phyloP scores from a whole-genome alignment of 2,329 filamentous ascomycete genomes.

The Trichoderma asperellum region DNA sequence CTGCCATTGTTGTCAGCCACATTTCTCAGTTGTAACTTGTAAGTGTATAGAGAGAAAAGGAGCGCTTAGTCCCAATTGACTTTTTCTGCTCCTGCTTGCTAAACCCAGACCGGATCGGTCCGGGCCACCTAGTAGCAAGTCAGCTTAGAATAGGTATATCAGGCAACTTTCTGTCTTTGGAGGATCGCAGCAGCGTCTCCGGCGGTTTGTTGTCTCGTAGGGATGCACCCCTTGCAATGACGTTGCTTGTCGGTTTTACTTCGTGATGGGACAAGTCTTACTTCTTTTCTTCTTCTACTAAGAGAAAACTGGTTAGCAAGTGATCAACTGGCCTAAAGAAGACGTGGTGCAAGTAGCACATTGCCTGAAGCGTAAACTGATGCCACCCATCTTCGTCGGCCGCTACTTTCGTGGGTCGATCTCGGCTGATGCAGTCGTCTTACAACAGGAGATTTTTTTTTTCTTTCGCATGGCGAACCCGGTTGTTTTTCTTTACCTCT shows the following conservation, averaged over 20 bases:
- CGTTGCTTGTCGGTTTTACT: background rate
- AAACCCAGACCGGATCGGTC: background rate
- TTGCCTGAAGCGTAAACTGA: background rate
- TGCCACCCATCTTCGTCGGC: background rate
- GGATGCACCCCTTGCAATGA: background rate
- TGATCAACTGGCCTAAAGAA: background rate
- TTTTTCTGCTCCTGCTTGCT: background rate
- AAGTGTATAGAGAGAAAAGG: background rate
- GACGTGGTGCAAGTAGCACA: background rate
- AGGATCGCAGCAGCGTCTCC: background rate
- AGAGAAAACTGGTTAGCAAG: background rate
- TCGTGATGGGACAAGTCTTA: background rate
- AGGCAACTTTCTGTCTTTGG: background rate
- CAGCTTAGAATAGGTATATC: background rate
- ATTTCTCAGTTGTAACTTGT: background rate
- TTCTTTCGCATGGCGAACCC: background rate
- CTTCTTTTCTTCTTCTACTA: background rate
- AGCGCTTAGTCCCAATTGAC: background rate
- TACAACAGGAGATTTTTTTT: background rate
- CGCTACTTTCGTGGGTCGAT: background rate
- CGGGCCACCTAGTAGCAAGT: background rate
- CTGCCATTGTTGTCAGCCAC: background rate
- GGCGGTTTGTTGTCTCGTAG: background rate
- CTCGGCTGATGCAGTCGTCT: conserved; percentile 2
- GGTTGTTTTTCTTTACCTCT: background rate